phyloP scores from a whole-genome alignment of 805 yeast species.

The Yarrowia sp. region DNA sequence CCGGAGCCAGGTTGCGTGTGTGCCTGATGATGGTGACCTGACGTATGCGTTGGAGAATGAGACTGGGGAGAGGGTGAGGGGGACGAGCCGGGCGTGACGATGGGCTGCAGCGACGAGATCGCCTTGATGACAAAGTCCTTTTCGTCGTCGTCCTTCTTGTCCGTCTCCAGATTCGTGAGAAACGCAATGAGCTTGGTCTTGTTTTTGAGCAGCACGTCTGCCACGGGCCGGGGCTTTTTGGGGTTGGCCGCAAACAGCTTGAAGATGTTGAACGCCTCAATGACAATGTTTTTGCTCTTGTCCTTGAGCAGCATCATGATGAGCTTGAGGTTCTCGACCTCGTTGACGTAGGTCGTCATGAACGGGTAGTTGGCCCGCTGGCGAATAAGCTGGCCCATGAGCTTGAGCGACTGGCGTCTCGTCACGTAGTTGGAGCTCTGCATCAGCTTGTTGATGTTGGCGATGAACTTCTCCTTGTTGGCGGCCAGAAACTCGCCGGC shows the following conservation, averaged over 20 bases:
- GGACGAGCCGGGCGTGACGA: constrained; percentile 36
- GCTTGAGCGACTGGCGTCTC: constrained; percentile 82
- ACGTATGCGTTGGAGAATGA: constrained; percentile 38
- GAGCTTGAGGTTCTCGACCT: constrained; percentile 81
- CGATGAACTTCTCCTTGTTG: constrained; percentile 66
- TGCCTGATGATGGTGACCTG: constrained; percentile 26
- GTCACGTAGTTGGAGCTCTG: constrained; percentile 86
- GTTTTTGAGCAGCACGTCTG: constrained; percentile 84
- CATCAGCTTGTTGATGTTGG: constrained; percentile 70
- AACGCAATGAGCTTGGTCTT: constrained; percentile 76
- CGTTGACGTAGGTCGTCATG: constrained; percentile 78
- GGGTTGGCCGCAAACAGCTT: constrained; percentile 98
- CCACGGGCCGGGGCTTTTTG: constrained; percentile 76
- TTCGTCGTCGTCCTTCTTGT: constrained; percentile 73
- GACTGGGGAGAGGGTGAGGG: constrained; percentile 38
- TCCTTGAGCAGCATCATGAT: constrained; percentile 88
- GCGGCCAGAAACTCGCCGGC: constrained; percentile 72
- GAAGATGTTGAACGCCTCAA: constrained; percentile 91
- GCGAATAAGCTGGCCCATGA: constrained; percentile 74
- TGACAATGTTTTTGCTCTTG: constrained; percentile 84
- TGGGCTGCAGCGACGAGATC: constrained; percentile 56
- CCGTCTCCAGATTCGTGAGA: constrained; percentile 68
- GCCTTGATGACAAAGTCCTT: constrained; percentile 79
- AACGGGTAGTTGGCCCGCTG: constrained; percentile 72
- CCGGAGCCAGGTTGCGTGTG: constrained; percentile 36